These are phyloP conservation scores for Globisporangium irregulare DNA, from an alignment of 352 stramenopile genomes.

Conservation along the genomic window DNA sequence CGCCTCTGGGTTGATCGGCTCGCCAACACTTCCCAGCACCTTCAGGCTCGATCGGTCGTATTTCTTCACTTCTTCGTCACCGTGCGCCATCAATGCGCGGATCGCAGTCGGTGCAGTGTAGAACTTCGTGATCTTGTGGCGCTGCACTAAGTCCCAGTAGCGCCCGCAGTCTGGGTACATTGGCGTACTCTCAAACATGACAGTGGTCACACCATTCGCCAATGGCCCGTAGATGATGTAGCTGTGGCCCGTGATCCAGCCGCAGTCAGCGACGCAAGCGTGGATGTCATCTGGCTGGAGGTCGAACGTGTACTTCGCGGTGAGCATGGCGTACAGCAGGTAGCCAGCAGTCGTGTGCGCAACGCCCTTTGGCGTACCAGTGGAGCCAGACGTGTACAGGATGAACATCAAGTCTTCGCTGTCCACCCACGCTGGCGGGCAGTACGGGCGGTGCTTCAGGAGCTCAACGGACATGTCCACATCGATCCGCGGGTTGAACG, in stretches of 20 bases:
- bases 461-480: conserved; percentile 93
- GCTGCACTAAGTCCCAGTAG: conserved; percentile 97
- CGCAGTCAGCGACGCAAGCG: conserved; percentile 93
- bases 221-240: conserved; percentile 98
- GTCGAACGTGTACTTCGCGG: conserved; percentile 93
- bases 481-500: conserved; percentile 82
- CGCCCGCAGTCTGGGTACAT: conserved; percentile 94
- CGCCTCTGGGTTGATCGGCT: conserved; percentile 98
- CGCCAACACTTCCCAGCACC: conserved; percentile 96
- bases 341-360: conserved; percentile 96
- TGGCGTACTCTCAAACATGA: conserved; percentile 98
- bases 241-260: conserved; percentile 97
- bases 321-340: conserved; percentile 92
- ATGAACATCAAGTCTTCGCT: conserved; percentile 96
- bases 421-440: conserved; percentile 94
- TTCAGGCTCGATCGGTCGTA: conserved; percentile 94
- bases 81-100: conserved; percentile 96
- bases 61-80: conserved; percentile 89
- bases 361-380: conserved; percentile 94
- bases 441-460: conserved; percentile 90
- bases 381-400: conserved; percentile 98
- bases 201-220: conserved; percentile 94
- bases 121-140: conserved; percentile 96
- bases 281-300: conserved; percentile 92
- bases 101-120: conserved; percentile 96